Evolutionary conservation across 352 stramenopile genomes (phyloP).

Genomic region (Pythium aquatile): DNA sequence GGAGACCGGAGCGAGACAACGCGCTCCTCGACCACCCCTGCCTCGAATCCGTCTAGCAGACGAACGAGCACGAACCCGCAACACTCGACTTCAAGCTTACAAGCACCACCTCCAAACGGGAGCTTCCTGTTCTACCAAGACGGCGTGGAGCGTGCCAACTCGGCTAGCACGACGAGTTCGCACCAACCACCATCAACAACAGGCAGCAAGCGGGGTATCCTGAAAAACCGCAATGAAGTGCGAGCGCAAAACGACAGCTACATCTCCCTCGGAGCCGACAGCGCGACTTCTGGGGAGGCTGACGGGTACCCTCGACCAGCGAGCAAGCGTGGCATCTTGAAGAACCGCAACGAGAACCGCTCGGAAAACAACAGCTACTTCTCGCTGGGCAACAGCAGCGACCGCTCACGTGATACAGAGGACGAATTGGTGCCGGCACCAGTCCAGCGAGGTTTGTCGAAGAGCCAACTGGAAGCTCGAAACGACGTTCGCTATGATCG

Average conservation of each 20-base stretch:
- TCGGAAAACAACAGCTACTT: constrained; percentile 31
- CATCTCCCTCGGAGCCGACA: constrained; percentile 14
- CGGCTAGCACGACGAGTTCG: constrained; percentile 7
- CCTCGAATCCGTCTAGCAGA: not conserved
- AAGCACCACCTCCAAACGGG: constrained; percentile 1
- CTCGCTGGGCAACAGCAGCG: constrained; percentile 20
- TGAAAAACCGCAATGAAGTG: constrained; percentile 29
- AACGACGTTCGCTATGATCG: constrained; percentile 18
- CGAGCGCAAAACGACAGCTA: constrained; percentile 19
- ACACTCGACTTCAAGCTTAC: not conserved
- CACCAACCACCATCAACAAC: constrained; percentile 9
- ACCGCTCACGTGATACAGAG: constrained; percentile 9
- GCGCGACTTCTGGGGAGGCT: constrained; percentile 12
- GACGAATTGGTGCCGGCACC: not conserved
- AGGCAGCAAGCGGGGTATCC: constrained; percentile 17
- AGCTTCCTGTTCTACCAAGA: constrained; percentile 31
- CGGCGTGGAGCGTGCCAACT: constrained; percentile 18
- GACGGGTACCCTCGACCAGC: not conserved
- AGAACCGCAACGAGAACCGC: constrained; percentile 15
- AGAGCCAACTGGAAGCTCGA: not conserved
- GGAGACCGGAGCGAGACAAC: not conserved
- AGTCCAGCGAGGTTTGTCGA: not conserved
- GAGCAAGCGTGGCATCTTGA: not conserved
- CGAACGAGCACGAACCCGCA: not conserved
- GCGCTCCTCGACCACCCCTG: not conserved